Evolutionary conservation across 352 stramenopile genomes (phyloP).

Genomic region (Globisporangium spinosum): DNA sequence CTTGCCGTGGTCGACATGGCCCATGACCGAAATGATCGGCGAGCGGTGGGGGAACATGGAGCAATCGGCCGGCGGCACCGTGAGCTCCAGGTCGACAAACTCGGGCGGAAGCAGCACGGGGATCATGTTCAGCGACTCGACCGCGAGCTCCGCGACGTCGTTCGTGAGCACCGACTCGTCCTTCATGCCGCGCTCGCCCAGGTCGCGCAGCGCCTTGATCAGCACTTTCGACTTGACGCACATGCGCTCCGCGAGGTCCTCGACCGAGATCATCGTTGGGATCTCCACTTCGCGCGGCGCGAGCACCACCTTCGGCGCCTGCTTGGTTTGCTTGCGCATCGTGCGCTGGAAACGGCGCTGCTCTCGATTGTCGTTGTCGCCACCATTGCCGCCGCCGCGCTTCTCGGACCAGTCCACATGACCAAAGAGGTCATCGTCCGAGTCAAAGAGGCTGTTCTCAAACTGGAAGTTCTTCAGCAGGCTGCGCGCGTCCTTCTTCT

Average conservation of each 20-base stretch:
- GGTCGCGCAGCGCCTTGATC: constrained; percentile 53
- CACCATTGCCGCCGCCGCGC: neutral
- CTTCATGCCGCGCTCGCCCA: constrained; percentile 63
- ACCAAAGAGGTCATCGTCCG: constrained; percentile 58
- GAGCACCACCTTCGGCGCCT: constrained; percentile 32
- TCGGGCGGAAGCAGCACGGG: constrained; percentile 75
- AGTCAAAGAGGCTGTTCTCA: constrained; percentile 83
- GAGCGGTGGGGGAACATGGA: constrained; percentile 61
- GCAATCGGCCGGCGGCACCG: constrained; percentile 53
- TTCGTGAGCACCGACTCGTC: constrained; percentile 72
- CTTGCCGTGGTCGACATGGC: constrained; percentile 99
- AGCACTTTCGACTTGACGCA: constrained; percentile 69
- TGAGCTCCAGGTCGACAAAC: constrained; percentile 79
- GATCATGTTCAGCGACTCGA: constrained; percentile 86
- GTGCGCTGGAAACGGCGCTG: constrained; percentile 58
- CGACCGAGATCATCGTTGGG: constrained; percentile 60
- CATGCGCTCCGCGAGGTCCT: constrained; percentile 81
- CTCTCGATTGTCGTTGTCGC: constrained; percentile 48
- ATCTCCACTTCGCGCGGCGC: constrained; percentile 78
- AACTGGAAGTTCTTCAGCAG: constrained; percentile 83
- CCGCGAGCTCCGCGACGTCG: constrained; percentile 76
- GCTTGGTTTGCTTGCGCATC: constrained; percentile 50
- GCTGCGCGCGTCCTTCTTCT: constrained; percentile 70
- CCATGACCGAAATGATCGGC: constrained; percentile 99
- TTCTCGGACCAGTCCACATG: constrained; percentile 74